Evolutionary conservation across 768 basidiomycete species (phyloP).

Genomic region (Lyophyllum atratum): DNA sequence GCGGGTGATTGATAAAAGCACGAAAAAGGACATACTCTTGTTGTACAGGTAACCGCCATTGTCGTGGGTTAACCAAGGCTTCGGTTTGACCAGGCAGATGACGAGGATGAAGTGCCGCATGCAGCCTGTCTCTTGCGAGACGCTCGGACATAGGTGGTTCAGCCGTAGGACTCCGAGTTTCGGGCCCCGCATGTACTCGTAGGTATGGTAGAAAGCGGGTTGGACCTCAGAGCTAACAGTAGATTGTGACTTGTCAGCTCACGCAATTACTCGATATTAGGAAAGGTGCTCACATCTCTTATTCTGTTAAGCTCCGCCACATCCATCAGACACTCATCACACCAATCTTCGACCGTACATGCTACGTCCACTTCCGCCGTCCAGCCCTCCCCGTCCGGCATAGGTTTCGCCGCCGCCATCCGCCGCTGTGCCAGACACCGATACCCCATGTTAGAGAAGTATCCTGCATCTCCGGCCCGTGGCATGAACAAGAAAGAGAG

Average conservation of each 20-base stretch:
- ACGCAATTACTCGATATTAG: background rate
- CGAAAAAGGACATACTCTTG: slow-evolving; percentile 49
- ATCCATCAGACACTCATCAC: slow-evolving; percentile 84
- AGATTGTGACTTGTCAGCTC: slow-evolving; percentile 12
- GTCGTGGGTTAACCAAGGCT: slow-evolving; percentile 78
- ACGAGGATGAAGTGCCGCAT: slow-evolving; percentile 81
- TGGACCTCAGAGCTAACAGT: slow-evolving; percentile 68
- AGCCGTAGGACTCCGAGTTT: slow-evolving; percentile 92
- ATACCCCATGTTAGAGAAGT: slow-evolving; percentile 65
- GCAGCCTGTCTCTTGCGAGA: slow-evolving; percentile 72
- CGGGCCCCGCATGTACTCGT: slow-evolving; percentile 91
- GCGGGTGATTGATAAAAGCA: background rate
- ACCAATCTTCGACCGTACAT: slow-evolving; percentile 75
- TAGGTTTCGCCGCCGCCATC: slow-evolving; percentile 62
- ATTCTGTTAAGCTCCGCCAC: slow-evolving; percentile 73
- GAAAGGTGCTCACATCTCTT: slow-evolving; percentile 53
- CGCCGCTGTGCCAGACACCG: slow-evolving; percentile 62
- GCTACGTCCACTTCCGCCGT: slow-evolving; percentile 83
- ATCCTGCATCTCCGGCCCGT: slow-evolving; percentile 36
- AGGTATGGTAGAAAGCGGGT: slow-evolving; percentile 88
- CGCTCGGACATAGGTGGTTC: slow-evolving; percentile 80
- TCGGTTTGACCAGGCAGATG: slow-evolving; percentile 91
- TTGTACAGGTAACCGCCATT: slow-evolving; percentile 86
- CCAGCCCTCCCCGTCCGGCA: slow-evolving; percentile 70
- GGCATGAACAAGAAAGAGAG: slow-evolving; percentile 37